Evolutionary conservation across 495 filamentous ascomycete genomes (phyloP), one percentile per base, ranked within the genome.

Genomic region (Rhypophila decipiens): DNA sequence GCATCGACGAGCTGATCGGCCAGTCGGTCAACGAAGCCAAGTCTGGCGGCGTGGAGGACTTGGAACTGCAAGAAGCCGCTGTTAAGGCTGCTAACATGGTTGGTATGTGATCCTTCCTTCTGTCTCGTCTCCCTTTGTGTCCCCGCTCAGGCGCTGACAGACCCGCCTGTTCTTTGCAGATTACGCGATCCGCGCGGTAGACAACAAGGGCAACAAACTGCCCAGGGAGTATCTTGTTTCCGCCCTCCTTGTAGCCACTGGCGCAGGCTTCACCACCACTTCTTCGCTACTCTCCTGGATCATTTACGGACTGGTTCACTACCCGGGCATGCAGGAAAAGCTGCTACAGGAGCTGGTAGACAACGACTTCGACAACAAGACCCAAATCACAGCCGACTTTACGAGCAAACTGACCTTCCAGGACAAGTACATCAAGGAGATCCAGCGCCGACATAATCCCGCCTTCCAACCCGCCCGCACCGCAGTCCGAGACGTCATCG

Each of bases 381-480:
- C 39, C 39, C 19, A 22, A 1, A 21, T 42, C 19, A 2, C 39
- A 18, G 4, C 2, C 39, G 17, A 19, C 18, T 19, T 67, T 1
- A 61, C 66, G 0, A 61, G 69, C 15, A 44, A 46, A 7, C 58
- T 80, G 11, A 41, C 50, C 2, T 78, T 72, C 50, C 64, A 76
- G 12, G 77, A 78, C 46, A 72, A 71, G 17, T 78, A 69, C 53
- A 64, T 82, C 66, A 79, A 82, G 58, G 78, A 81, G 55, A 73
- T 66, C 0, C 78, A 77, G 47, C 69, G 78, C 2, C 63, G 66
- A 2, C 76, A 81, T 60, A 78, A 74, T 41, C 67, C 78, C 1
- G 71, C 68, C 5, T 81, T 71, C 59, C 77, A 81, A 48, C 70
- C 78, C 0, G 76, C 63, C 0, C 72, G 78, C 5, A 80, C 69